These are phyloP conservation scores for Chamaecrista fasciculata DNA, from an alignment of 306 rosid genomes.

Conservation along the genomic window DNA sequence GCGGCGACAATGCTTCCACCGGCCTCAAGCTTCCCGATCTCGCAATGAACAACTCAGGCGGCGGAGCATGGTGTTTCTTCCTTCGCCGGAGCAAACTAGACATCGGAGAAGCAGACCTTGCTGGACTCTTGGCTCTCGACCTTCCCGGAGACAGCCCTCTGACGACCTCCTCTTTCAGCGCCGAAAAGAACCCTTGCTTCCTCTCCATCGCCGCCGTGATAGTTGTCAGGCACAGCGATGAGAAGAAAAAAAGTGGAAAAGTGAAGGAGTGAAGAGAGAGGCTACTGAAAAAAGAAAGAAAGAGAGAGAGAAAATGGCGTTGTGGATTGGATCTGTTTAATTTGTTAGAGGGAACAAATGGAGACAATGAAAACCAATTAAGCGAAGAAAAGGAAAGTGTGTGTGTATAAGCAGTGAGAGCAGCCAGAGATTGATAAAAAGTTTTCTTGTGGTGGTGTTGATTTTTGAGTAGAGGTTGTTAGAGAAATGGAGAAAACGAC, in stretches of 20 bases:
- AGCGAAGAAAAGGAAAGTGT: background rate
- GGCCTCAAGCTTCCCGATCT: slow-evolving; percentile 94
- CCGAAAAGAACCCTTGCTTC: slow-evolving; percentile 84
- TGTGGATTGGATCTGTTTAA: background rate
- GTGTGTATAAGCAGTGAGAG: background rate
- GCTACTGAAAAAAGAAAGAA: background rate
- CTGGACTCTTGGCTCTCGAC: slow-evolving; percentile 77
- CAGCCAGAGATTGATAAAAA: too few relatives aligned
- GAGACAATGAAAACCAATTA: slow-evolving; percentile 1
- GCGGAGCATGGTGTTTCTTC: slow-evolving; percentile 58
- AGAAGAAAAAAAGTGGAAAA: background rate
- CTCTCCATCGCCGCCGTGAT: slow-evolving; percentile 63
- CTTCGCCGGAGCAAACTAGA: slow-evolving; percentile 67
- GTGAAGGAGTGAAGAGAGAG: slow-evolving; percentile 7
- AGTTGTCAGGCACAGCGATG: background rate
- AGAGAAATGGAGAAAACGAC: slow-evolving; percentile 6
- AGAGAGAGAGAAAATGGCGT: background rate
- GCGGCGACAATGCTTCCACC: slow-evolving; percentile 85
- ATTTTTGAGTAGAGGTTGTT: background rate
- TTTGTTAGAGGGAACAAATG: background rate
- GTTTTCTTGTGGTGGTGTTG: background rate
- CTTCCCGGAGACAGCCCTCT: slow-evolving; percentile 81
- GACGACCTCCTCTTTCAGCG: slow-evolving; percentile 78
- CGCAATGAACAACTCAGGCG: slow-evolving; percentile 55
- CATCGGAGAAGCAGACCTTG: slow-evolving; percentile 67